Percentiles rank a stretch among this genome's conserved stretches.
phyloP scores from a whole-genome alignment of 208 protist species.

The Acanthamoeba culbertsoni region DNA sequence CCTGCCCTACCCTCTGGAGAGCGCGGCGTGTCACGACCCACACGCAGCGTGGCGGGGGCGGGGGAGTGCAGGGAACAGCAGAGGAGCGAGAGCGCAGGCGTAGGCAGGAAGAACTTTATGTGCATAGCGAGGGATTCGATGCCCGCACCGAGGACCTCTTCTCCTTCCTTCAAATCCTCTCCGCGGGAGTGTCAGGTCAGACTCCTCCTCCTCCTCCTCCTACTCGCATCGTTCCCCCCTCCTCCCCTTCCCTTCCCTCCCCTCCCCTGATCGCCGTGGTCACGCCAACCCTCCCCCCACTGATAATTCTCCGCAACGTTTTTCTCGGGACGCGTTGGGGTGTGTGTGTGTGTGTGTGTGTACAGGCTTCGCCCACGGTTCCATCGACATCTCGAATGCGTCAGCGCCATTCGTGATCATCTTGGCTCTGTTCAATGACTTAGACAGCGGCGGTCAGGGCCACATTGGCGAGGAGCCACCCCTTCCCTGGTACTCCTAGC shows the following conservation, averaged over 20 bases:
- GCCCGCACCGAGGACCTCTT: slow-evolving; percentile 8
- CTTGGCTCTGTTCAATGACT: background rate
- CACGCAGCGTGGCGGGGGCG: no score
- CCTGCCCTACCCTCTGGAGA: no score
- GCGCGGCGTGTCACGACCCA: no score
- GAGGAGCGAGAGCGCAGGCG: background rate
- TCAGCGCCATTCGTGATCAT: background rate
- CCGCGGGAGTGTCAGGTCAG: background rate
- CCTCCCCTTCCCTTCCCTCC: no score
- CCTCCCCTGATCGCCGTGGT: no score
- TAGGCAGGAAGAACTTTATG: background rate
- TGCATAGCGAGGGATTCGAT: background rate
- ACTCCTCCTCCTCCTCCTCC: no score
- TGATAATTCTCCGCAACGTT: background rate
- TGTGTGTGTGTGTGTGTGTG: background rate
- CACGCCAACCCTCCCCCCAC: no score
- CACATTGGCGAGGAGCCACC: background rate
- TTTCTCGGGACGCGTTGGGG: no score
- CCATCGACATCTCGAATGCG: background rate
- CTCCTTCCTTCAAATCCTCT: background rate
- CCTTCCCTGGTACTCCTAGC: background rate
- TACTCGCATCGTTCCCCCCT: no score
- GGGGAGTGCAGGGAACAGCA: background rate
- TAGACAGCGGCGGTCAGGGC: background rate
- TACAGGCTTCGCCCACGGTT: background rate